A percentile compares a stretch with the other conserved stretches of the same genome.
phyloP scores from a whole-genome alignment of 164 flowering plant species.

The Malania oleifera region DNA sequence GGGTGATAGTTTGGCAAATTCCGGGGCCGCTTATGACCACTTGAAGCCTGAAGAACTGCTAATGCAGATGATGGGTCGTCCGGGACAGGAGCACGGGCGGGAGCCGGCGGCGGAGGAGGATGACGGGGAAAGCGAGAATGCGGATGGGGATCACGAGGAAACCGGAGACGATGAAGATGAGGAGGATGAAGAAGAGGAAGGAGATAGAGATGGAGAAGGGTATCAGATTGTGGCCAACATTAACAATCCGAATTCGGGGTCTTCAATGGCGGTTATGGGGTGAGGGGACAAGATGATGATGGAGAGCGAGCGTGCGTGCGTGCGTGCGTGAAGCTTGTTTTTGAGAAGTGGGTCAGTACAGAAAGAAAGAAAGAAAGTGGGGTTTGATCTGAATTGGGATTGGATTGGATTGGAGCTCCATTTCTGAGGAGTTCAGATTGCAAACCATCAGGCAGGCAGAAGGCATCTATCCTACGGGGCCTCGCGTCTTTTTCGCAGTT shows the following conservation, averaged over 20 bases:
- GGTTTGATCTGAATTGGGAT: too few relatives aligned
- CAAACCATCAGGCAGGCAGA: too few relatives aligned
- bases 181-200: slow-evolving; percentile 5
- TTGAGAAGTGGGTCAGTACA: too few relatives aligned
- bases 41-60: slow-evolving; percentile 37
- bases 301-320: too few relatives aligned
- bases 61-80: slow-evolving; percentile 29
- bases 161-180: slow-evolving; percentile 13
- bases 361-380: too few relatives aligned
- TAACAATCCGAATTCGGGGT: slow-evolving; percentile 16
- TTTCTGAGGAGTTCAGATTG: too few relatives aligned
- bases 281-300: slow-evolving; percentile 1
- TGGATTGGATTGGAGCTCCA: too few relatives aligned
- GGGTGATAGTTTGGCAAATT: slow-evolving; percentile 9
- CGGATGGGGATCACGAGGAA: slow-evolving; percentile 11
- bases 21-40: slow-evolving; percentile 16
- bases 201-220: slow-evolving; percentile 14
- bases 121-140: slow-evolving; percentile 8
- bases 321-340: too few relatives aligned
- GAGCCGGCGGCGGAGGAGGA: slow-evolving; percentile 12
- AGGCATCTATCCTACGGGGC: too few relatives aligned
- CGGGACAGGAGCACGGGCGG: slow-evolving; percentile 11
- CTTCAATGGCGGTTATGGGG: slow-evolving; percentile 25
- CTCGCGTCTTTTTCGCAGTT: too few relatives aligned
- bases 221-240: slow-evolving; percentile 25